phyloP scores from a whole-genome alignment of 1,284 basidiomycete genomes.

The Ceratobasidium sp. region DNA sequence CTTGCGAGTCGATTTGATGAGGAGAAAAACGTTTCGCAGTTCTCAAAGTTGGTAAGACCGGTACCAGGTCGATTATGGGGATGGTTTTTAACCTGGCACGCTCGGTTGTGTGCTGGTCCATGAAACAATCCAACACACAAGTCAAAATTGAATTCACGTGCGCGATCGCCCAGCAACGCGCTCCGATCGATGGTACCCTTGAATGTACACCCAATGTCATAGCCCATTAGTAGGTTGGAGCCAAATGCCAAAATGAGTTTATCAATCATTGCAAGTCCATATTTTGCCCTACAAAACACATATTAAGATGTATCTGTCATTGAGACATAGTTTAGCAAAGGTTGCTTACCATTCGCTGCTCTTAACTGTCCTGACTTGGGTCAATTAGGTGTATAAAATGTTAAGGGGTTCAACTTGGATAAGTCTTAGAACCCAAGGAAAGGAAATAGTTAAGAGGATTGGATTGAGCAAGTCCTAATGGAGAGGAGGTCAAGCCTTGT shows the following conservation, averaged over 20 bases:
- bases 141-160: constrained; percentile 6
- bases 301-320: too few relatives aligned
- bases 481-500: too few relatives aligned
- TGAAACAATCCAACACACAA: constrained; percentile 48
- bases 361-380: too few relatives aligned
- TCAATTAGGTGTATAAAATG: too few relatives aligned
- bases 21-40: constrained; percentile 48
- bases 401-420: too few relatives aligned
- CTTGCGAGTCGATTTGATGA: constrained; percentile 47
- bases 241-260: constrained; percentile 45
- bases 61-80: constrained; percentile 46
- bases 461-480: too few relatives aligned
- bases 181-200: constrained; percentile 45
- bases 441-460: too few relatives aligned
- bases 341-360: constrained; percentile 47
- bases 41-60: constrained; percentile 51
- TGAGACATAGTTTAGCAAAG: too few relatives aligned
- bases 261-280: constrained; percentile 47
- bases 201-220: constrained; percentile 52
- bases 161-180: constrained; percentile 43
- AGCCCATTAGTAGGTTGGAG: constrained; percentile 44
- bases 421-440: too few relatives aligned
- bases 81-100: constrained; percentile 49
- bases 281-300: constrained; percentile 47
- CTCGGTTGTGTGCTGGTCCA: constrained; percentile 49